Evolutionary conservation across 2,329 filamentous ascomycete genomes (phyloP).

Genomic region (Dothideomycetes sp.): DNA sequence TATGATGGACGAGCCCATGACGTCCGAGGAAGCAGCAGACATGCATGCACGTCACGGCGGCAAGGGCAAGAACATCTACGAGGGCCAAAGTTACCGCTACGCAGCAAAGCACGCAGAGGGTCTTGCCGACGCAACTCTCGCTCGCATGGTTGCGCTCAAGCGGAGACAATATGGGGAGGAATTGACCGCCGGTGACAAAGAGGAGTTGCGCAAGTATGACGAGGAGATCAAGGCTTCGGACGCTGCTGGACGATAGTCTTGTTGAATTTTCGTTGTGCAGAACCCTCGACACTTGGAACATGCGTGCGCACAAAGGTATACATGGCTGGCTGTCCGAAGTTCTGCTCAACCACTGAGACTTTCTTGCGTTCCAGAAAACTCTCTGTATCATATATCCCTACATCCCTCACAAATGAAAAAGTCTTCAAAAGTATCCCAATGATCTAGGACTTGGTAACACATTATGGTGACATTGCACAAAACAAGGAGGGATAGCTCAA

Average conservation of each 20-base stretch:
- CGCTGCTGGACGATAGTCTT: constrained; percentile 2
- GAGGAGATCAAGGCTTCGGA: constrained; percentile 3
- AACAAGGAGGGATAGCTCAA: no score
- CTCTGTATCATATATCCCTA: no score
- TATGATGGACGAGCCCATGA: constrained; percentile 8
- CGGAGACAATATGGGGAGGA: constrained; percentile 8
- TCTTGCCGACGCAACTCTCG: constrained; percentile 7
- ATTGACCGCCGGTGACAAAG: constrained; percentile 6
- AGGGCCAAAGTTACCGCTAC: constrained; percentile 3
- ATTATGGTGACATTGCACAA: no score
- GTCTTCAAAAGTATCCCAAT: no score
- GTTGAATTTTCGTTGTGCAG: no score
- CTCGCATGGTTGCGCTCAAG: constrained; percentile 10
- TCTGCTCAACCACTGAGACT: no score
- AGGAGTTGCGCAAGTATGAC: constrained; percentile 6
- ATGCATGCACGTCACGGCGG: constrained; percentile 3
- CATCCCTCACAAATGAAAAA: no score
- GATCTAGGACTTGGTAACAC: no score
- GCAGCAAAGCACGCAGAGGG: constrained; percentile 6
- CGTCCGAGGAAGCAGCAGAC: constrained; percentile 7
- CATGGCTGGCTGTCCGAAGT: no score
- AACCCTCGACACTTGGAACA: no score
- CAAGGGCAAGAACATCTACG: constrained; percentile 6
- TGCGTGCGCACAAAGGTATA: no score
- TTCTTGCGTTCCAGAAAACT: no score